Percentiles rank a stretch among this genome's conserved stretches.
phyloP scores from a whole-genome alignment of 345 rosid genomes.

The Citropsis articulata region DNA sequence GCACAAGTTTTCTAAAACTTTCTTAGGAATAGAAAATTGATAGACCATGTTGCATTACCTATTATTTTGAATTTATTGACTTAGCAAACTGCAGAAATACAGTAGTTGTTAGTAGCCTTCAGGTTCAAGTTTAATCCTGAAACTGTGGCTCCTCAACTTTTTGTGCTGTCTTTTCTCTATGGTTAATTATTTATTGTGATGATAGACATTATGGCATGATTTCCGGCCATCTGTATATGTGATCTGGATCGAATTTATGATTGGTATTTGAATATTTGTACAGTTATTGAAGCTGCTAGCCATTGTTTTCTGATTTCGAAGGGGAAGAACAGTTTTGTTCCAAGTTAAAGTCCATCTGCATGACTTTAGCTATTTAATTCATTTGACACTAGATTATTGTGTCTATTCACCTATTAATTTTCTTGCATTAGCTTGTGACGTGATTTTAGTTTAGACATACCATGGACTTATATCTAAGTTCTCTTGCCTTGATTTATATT shows the following conservation, averaged over 20 bases:
- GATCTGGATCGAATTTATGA: neutral
- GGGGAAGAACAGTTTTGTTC: neutral
- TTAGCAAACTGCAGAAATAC: neutral
- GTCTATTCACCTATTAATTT: neutral
- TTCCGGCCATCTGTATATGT: neutral
- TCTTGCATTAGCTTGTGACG: neutral
- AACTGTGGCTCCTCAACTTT: neutral
- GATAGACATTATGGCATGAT: neutral
- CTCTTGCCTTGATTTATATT: slow-evolving; percentile 28
- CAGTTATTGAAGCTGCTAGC: neutral
- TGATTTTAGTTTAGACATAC: neutral
- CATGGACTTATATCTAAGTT: slow-evolving; percentile 1
- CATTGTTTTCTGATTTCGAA: neutral
- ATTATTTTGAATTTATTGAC: neutral
- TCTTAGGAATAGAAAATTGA: neutral
- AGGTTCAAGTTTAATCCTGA: neutral
- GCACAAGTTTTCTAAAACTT: neutral
- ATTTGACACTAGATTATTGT: neutral
- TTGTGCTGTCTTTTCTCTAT: neutral
- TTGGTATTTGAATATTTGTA: neutral
- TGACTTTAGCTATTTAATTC: neutral
- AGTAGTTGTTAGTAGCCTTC: neutral
- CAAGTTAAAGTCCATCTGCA: neutral
- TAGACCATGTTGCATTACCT: neutral
- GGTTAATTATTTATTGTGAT: neutral